phyloP scores from a whole-genome alignment of 345 rosid genomes.

The Abelmoschus esculentus region DNA sequence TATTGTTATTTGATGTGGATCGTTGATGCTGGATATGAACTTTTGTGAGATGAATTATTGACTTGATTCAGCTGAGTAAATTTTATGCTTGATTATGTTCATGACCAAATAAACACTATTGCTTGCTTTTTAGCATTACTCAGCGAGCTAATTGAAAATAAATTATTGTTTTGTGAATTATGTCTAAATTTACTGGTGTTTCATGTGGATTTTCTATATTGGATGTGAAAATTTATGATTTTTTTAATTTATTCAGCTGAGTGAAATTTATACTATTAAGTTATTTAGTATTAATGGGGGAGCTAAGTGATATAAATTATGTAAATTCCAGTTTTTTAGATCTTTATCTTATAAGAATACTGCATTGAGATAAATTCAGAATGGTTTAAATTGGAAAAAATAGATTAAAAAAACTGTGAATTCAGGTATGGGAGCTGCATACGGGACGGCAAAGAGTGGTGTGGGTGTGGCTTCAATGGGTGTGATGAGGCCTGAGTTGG shows the following conservation, averaged over 20 bases:
- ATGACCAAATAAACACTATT: not conserved
- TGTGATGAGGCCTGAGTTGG: slow-evolving; percentile 92
- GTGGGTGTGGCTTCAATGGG: slow-evolving; percentile 94
- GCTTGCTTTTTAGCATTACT: no score
- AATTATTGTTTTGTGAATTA: not conserved
- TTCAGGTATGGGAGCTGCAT: slow-evolving; percentile 89
- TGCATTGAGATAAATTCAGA: no score
- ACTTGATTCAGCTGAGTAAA: not conserved
- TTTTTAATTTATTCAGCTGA: not conserved
- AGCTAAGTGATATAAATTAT: no score
- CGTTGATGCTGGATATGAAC: not conserved
- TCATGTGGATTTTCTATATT: not conserved
- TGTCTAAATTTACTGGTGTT: not conserved
- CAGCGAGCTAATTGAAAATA: no score
- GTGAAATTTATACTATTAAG: no score
- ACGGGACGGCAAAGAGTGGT: slow-evolving; percentile 27
- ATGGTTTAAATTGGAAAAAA: no score
- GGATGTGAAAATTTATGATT: not conserved
- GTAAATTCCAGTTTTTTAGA: no score
- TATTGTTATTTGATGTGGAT: not conserved
- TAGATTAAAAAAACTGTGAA: no score
- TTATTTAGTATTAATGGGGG: no score
- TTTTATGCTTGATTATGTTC: no score
- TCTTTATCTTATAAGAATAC: no score
- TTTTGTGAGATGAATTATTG: not conserved